Evolutionary conservation across 371 early-diverging fungal species (phyloP).

Genomic region (Mortierella polycephala): DNA sequence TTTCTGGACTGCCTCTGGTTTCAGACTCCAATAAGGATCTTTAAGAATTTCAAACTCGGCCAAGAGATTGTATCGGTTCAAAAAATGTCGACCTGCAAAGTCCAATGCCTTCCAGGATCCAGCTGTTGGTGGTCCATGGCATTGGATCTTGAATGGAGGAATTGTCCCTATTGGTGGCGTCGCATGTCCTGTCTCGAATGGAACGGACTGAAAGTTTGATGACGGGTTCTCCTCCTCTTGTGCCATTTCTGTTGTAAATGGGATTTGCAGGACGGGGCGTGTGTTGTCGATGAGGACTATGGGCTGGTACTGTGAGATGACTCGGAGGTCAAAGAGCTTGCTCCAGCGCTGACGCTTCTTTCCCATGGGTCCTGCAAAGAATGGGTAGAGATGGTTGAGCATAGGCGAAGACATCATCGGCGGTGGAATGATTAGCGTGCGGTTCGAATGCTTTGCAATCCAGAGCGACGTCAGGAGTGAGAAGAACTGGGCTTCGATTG

Average conservation of each 20-base stretch:
- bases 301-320: constrained; percentile 11
- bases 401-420: constrained; percentile 47
- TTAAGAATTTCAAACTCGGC: constrained; percentile 36
- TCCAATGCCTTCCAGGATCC: constrained; percentile 45
- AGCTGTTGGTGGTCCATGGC: constrained; percentile 39
- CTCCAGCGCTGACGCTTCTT: constrained; percentile 44
- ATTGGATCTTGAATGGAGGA: constrained; percentile 21
- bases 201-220: constrained; percentile 11
- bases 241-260: constrained; percentile 39
- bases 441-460: constrained; percentile 48
- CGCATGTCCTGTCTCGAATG: not conserved
- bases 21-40: constrained; percentile 39
- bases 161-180: not conserved
- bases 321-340: constrained; percentile 29
- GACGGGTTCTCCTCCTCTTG: constrained; percentile 35
- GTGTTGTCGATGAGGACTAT: constrained; percentile 23
- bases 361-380: constrained; percentile 28
- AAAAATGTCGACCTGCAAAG: constrained; percentile 45
- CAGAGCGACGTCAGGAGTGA: constrained; percentile 41
- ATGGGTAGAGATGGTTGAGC: constrained; percentile 18
- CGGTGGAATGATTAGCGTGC: constrained; percentile 41
- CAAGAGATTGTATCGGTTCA: constrained; percentile 37
- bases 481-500: constrained; percentile 45
- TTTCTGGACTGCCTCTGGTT: constrained; percentile 25
- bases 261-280: constrained; percentile 31